These are phyloP conservation scores for Fusarium xyrophilum DNA, from an alignment of 2,329 filamentous ascomycete genomes.

Conservation along the genomic window DNA sequence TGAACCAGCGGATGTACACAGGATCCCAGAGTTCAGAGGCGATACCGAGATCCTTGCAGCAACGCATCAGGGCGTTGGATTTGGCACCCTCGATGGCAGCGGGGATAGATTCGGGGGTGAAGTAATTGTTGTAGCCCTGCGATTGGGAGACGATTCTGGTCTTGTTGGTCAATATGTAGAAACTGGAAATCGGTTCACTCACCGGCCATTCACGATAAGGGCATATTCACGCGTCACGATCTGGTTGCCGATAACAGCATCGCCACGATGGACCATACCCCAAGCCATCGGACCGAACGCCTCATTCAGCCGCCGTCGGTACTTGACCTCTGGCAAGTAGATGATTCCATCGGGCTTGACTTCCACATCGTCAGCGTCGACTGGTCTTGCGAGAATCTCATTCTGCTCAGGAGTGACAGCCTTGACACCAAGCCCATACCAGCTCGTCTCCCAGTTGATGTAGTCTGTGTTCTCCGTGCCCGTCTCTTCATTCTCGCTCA, in stretches of 20 bases:
- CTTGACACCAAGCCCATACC: slow-evolving; percentile 74
- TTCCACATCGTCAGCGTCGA: slow-evolving; percentile 81
- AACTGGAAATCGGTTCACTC: slow-evolving; percentile 42
- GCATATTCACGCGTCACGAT: slow-evolving; percentile 90
- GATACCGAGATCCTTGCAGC: slow-evolving; percentile 96
- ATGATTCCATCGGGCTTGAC: slow-evolving; percentile 97
- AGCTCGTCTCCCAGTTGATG: slow-evolving; percentile 83
- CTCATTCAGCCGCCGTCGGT: slow-evolving; percentile 84
- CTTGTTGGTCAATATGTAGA: background rate
- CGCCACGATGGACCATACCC: slow-evolving; percentile 88
- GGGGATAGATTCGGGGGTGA: slow-evolving; percentile 85
- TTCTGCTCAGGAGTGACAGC: slow-evolving; percentile 76
- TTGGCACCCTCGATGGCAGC: slow-evolving; percentile 97
- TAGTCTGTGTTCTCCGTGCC: slow-evolving; percentile 28
- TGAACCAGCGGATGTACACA: slow-evolving; percentile 83
- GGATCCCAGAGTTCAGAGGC: slow-evolving; percentile 98
- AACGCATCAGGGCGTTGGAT: slow-evolving; percentile 96
- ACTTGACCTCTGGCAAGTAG: slow-evolving; percentile 98
- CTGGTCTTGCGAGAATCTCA: slow-evolving; percentile 70
- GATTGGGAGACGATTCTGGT: slow-evolving; percentile 86
- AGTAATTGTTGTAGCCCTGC: slow-evolving; percentile 94
- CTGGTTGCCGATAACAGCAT: slow-evolving; percentile 83
- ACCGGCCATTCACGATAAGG: slow-evolving; percentile 87
- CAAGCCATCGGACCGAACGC: slow-evolving; percentile 96
- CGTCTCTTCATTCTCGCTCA: slow-evolving; percentile 18